These are phyloP conservation scores for Flaveria brownii DNA, from an alignment of 129 eudicot genomes.

Conservation along the genomic window DNA sequence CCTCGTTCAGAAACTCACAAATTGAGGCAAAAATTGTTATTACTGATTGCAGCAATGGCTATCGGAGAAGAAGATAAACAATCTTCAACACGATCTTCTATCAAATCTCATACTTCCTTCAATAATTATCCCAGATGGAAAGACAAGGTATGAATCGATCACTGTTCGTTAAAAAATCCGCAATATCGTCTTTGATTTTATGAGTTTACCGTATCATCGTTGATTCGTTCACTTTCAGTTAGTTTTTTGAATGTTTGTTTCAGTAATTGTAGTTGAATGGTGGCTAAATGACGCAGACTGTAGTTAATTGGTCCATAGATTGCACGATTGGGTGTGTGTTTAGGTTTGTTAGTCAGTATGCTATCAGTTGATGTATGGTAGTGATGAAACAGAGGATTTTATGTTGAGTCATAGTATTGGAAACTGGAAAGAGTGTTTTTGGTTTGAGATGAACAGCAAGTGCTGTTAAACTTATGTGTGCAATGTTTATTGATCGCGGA, in stretches of 20 bases:
- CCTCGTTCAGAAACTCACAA: slow-evolving; percentile 26
- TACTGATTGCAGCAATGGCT: slow-evolving; percentile 37
- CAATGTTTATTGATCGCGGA: not conserved
- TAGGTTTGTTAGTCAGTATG: not conserved
- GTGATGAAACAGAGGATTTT: not conserved
- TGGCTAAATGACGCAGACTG: not conserved
- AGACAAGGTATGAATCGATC: slow-evolving; percentile 51
- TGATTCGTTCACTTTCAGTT: not conserved
- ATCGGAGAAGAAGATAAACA: slow-evolving; percentile 42
- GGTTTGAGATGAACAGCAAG: slow-evolving; percentile 5
- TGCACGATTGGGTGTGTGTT: not conserved
- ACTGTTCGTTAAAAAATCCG: not conserved
- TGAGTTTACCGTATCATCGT: not conserved
- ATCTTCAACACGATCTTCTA: slow-evolving; percentile 39
- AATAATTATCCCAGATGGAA: slow-evolving; percentile 63
- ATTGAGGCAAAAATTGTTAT: not conserved
- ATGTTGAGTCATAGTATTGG: not conserved
- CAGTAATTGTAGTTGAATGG: slow-evolving; percentile 11
- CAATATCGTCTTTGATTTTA: not conserved
- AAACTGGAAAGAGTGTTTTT: not conserved
- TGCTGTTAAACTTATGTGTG: slow-evolving; percentile 9
- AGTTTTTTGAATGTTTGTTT: slow-evolving; percentile 5
- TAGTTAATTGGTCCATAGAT: slow-evolving; percentile 13
- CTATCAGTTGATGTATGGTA: not conserved
- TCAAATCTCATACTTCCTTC: slow-evolving; percentile 50